Conservation (phyloP, 306 rosid genomes). For the cucumber (Cucumis sativus) region Cucumber_9930_V3 NC_026657.2:957001-957500, state of each 20-base stretch:
- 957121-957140: not conserved
- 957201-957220: slow-evolving; percentile 6
- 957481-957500: slow-evolving; percentile 14
- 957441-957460: not conserved
- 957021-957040: slow-evolving; percentile 64
- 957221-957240: slow-evolving; percentile 6
- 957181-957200: slow-evolving; percentile 50
- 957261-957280: slow-evolving; percentile 34
- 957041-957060: slow-evolving; percentile 85
- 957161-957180: slow-evolving; percentile 26
- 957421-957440: not conserved
- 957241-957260: slow-evolving; percentile 15
- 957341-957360: slow-evolving; percentile 63
- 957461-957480: not conserved
- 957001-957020: slow-evolving; percentile 72
- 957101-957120: not conserved
- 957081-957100: slow-evolving; percentile 46
- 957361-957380: slow-evolving; percentile 68
- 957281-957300: slow-evolving; percentile 69
- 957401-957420: not conserved
- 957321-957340: slow-evolving; percentile 60
- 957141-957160: slow-evolving; percentile 3
- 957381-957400: slow-evolving; percentile 60
- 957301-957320: slow-evolving; percentile 42
- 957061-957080: slow-evolving; percentile 76